Base-by-base conservation (phyloP, 2,329 filamentous ascomycete genomes). In the Corinectria fuckeliana region DNA sequence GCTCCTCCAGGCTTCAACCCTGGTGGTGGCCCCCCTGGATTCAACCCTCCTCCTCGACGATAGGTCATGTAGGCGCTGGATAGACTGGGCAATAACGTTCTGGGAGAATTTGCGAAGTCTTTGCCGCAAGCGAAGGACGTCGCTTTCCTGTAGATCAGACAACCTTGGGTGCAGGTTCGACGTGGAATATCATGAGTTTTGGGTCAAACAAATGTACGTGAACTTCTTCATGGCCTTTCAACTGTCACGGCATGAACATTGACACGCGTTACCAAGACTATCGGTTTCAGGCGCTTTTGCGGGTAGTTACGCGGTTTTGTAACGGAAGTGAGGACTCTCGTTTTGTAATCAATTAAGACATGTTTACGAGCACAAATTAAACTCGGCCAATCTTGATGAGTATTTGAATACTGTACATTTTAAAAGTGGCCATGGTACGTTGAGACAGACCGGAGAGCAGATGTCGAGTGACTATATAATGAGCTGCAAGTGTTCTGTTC, bases 21-120 rank as follows among this genome's bases (percentile, higher is more conserved):
- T 44, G 76, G 79, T 26, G 76, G 78, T 20, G 44, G 50, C 30
- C 85, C 88, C 49, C 89, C 90, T 60, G 91, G 91, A 63, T 94
- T 94, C 79, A 90, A 92, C 78, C 88, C 87, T 61, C 88, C 90
- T 58, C 87, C 88, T 53, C 82, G 85, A 76, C 79, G 84, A 80
- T 87, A 80, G 67, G 61, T 66, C 68, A 67, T 67, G 61, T 65
- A 70, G 66, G 62, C 50, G 58, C 62, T 69, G 62, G 65, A 63
- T 60, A 66, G 64, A 63, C 63, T 59, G 59, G 61, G 62, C 66
- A 55, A 62, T 57, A 59, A 66, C 66, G 58, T 62, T 68, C 62
- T 61, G 54, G 58, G 60, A 70, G 55, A 65, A 62, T 55, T 59
- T 64, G 62, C 67, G 66, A 70, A 66, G 67, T 62, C 60, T 62